These are phyloP conservation scores for Pythium monospermum DNA, from an alignment of 352 stramenopile species.

Conservation along the genomic window DNA sequence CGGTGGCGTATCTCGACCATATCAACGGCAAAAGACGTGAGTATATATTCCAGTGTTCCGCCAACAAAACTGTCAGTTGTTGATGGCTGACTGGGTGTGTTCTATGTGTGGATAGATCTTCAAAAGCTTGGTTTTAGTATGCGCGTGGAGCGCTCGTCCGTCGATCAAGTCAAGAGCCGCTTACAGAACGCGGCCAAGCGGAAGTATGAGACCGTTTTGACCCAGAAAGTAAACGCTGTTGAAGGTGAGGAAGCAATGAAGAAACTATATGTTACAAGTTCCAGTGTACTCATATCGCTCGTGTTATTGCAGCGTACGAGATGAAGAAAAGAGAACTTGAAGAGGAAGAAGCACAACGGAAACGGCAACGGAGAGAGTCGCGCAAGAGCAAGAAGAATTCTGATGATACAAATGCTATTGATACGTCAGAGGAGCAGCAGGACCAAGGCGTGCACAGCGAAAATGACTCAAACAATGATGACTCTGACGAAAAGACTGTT, in stretches of 20 bases:
- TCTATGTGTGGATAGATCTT: conserved; percentile 56
- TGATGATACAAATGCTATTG: neutral
- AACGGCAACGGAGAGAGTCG: conserved; percentile 70
- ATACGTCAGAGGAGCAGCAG: neutral
- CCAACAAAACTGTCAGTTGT: neutral
- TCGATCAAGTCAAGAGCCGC: conserved; percentile 84
- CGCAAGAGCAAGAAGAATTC: conserved; percentile 63
- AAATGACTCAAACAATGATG: neutral
- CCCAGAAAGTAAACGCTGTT: conserved; percentile 77
- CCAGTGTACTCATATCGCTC: no score
- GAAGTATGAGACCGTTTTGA: conserved; percentile 79
- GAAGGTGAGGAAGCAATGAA: conserved; percentile 31
- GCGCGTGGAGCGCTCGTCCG: conserved; percentile 85
- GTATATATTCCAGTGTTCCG: conserved; percentile 14
- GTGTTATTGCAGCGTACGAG: conserved; percentile 79
- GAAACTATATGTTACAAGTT: neutral
- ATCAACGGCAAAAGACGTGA: conserved; percentile 94
- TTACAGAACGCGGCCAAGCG: conserved; percentile 77
- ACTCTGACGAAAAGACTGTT: neutral
- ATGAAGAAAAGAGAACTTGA: conserved; percentile 73
- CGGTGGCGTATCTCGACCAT: conserved; percentile 91
- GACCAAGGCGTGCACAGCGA: conserved; percentile 1
- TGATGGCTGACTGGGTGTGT: neutral
- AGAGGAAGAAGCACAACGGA: conserved; percentile 59
- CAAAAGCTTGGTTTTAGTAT: conserved; percentile 89